Conservation (phyloP, 1,284 basidiomycete genomes). For the Apiotrichum laibachii region DNA sequence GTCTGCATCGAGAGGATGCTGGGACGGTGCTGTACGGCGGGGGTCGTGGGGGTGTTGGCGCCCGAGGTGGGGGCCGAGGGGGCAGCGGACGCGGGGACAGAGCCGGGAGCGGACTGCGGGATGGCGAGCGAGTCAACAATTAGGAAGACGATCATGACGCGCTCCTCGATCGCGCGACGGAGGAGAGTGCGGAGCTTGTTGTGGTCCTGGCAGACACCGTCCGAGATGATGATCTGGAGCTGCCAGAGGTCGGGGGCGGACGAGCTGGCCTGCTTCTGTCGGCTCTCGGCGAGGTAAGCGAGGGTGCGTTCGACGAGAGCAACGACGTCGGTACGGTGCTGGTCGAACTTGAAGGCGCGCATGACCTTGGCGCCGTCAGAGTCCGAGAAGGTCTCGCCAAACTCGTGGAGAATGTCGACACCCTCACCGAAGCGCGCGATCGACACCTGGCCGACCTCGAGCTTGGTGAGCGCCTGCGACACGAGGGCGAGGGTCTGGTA, state of each 20-base stretch:
- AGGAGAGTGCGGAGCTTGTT: conserved; percentile 75
- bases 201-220: conserved; percentile 97
- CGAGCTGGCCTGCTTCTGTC: conserved; percentile 60
- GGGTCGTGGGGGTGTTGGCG: conserved; percentile 13
- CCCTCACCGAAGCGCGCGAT: conserved; percentile 87
- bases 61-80: conserved; percentile 16
- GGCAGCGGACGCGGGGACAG: conserved; percentile 16
- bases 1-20: conserved; percentile 87
- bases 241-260: conserved; percentile 86
- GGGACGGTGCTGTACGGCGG: conserved; percentile 18
- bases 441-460: conserved; percentile 92
- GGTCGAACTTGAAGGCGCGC: conserved; percentile 82
- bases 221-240: conserved; percentile 96
- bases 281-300: conserved; percentile 68
- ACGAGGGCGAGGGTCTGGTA: conserved; percentile 93
- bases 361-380: conserved; percentile 76
- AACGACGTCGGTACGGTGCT: conserved; percentile 86
- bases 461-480: conserved; percentile 80
- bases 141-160: conserved; percentile 95
- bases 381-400: conserved; percentile 74
- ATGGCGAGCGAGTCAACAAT: conserved; percentile 76
- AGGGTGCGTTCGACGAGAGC: conserved; percentile 81
- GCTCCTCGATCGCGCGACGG: conserved; percentile 82
- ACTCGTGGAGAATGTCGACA: conserved; percentile 85
- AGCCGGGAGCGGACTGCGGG: conserved; percentile 20